phyloP scores from a whole-genome alignment of 208 protist genomes.

The Strigomonas culicis region DNA sequence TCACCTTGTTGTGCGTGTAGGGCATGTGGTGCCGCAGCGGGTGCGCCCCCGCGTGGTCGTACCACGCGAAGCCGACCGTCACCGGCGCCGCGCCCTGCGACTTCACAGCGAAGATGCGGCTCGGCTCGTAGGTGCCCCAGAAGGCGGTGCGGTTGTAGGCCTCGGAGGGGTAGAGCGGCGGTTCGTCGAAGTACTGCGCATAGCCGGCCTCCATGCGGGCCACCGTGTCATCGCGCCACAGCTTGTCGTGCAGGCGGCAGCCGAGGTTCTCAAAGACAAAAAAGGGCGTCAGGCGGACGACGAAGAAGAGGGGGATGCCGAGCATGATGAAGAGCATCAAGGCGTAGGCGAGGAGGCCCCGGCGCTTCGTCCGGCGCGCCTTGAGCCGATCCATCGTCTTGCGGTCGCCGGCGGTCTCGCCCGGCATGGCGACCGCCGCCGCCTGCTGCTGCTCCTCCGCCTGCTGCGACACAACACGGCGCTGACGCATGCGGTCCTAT shows the following conservation, averaged over 20 bases:
- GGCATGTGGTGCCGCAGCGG: conserved; percentile 63
- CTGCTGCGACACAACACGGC: conserved; percentile 12
- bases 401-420: conserved; percentile 22
- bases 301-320: conserved; percentile 43
- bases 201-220: conserved; percentile 54
- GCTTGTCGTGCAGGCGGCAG: conserved; percentile 46
- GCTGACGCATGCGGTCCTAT: conserved; percentile 22
- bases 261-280: conserved; percentile 74
- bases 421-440: conserved; percentile 28
- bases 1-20: conserved; percentile 67
- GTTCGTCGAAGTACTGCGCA: conserved; percentile 42
- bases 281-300: conserved; percentile 71
- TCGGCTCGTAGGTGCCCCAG: conserved; percentile 87
- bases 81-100: conserved; percentile 56
- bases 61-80: conserved; percentile 78
- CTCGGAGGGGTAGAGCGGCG: conserved; percentile 57
- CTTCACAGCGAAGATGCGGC: conserved; percentile 77
- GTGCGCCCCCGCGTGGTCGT: conserved; percentile 51
- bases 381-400: conserved; percentile 17
- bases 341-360: conserved; percentile 36
- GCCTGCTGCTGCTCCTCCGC: conserved; percentile 3
- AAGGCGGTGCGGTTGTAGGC: conserved; percentile 72
- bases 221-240: conserved; percentile 49
- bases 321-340: conserved; percentile 61
- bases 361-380: conserved; percentile 18